Evolutionary conservation across 2,329 filamentous ascomycete species (phyloP).

Genomic region (Penicillium sp.): DNA sequence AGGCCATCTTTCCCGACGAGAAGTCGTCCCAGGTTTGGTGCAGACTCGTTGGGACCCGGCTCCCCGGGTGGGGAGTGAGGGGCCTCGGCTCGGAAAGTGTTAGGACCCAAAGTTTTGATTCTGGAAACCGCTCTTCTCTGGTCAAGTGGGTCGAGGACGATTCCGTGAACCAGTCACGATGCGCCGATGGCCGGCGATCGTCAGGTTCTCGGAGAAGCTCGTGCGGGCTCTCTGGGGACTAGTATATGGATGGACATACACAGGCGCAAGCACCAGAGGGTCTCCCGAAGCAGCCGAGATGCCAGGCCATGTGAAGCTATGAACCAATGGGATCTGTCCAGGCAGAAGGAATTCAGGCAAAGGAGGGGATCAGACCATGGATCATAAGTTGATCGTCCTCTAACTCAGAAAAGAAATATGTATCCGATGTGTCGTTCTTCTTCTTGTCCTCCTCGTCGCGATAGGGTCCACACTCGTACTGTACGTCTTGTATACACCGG

Average conservation of each 20-base stretch:
- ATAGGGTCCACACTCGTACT: neutral
- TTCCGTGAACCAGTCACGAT: neutral
- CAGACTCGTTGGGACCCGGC: neutral
- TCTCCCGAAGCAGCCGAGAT: constrained; percentile 18
- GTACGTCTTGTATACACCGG: neutral
- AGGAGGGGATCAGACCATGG: no score
- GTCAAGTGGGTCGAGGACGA: neutral
- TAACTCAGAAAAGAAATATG: constrained; percentile 2
- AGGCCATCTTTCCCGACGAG: neutral
- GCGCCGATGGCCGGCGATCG: constrained; percentile 1
- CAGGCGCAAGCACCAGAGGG: neutral
- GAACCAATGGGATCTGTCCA: constrained; percentile 2
- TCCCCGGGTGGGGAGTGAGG: neutral
- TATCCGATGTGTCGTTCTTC: neutral
- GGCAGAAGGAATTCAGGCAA: neutral
- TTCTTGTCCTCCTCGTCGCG: neutral
- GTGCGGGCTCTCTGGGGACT: neutral
- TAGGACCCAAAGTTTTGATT: neutral
- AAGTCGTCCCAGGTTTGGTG: neutral
- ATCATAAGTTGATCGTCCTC: neutral
- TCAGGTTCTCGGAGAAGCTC: constrained; percentile 7
- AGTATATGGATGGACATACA: no score
- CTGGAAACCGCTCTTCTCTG: neutral
- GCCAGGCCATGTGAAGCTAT: constrained; percentile 26
- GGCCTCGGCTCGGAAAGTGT: neutral